Percentiles rank a stretch among this genome's conserved stretches.
These are phyloP conservation scores for Nephelium lappaceum DNA, from an alignment of 345 rosid genomes.

Conservation along the genomic window DNA sequence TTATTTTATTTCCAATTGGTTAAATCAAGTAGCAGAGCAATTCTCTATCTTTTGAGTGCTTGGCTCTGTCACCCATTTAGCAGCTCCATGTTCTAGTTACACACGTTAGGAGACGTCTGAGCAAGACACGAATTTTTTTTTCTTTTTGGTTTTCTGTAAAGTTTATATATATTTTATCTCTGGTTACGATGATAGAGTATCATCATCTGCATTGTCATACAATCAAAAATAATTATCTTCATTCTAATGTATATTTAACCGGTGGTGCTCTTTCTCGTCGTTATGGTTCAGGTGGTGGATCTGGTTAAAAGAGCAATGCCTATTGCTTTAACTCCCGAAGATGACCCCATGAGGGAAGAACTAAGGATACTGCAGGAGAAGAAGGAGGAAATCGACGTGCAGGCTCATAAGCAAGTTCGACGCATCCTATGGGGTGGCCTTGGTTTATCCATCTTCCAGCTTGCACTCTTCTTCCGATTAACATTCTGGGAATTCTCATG, in stretches of 20 bases:
- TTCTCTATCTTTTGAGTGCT: no score
- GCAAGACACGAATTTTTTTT: no score
- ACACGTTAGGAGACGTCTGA: no score
- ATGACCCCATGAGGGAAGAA: constrained; percentile 67
- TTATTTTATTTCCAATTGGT: no score
- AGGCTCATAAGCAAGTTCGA: constrained; percentile 89
- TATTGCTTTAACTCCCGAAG: constrained; percentile 62
- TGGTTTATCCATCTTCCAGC: constrained; percentile 57
- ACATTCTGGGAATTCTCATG: constrained; percentile 99
- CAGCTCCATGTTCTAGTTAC: no score
- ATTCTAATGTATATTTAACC: background rate
- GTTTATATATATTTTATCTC: no score
- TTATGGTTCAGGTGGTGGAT: constrained; percentile 70
- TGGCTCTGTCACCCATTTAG: no score
- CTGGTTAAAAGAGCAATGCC: constrained; percentile 84
- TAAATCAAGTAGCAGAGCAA: no score
- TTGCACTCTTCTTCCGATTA: constrained; percentile 76
- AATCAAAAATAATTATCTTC: background rate
- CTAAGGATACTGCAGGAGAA: constrained; percentile 60
- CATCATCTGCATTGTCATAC: no score
- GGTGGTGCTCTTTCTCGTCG: constrained; percentile 1
- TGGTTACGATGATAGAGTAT: no score
- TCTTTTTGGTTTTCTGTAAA: no score
- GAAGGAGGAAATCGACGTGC: constrained; percentile 84
- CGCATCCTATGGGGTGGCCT: constrained; percentile 79